Evolutionary conservation across 495 filamentous ascomycete genomes (phyloP).

Genomic region (Pyrenula aspistea): DNA sequence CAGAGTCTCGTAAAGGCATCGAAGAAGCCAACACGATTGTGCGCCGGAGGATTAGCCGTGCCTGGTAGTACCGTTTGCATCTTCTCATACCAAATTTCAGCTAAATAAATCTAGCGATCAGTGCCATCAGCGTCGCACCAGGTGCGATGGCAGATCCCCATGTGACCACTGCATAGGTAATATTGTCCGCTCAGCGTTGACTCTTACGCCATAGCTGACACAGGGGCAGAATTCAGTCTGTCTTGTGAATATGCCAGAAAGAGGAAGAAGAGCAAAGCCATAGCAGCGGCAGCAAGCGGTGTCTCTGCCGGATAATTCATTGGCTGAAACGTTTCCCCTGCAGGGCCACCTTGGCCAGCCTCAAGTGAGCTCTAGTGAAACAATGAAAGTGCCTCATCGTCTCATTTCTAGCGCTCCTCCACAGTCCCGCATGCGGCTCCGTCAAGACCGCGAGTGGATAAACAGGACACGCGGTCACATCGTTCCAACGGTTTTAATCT

Average conservation of each 20-base stretch:
- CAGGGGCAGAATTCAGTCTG: slow-evolving; percentile 63
- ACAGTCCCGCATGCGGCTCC: neutral
- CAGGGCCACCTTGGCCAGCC: slow-evolving; percentile 1
- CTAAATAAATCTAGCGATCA: slow-evolving; percentile 42
- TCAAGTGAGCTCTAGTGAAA: neutral
- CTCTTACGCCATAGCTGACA: slow-evolving; percentile 5
- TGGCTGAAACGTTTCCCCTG: slow-evolving; percentile 6
- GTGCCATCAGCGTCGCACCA: slow-evolving; percentile 90
- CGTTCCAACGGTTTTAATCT: slow-evolving; percentile 18
- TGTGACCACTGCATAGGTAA: slow-evolving; percentile 90
- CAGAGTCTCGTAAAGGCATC: slow-evolving; percentile 28
- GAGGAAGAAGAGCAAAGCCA: slow-evolving; percentile 67
- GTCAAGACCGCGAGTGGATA: slow-evolving; percentile 11
- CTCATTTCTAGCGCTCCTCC: slow-evolving; percentile 3
- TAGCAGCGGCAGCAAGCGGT: slow-evolving; percentile 38
- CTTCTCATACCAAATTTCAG: neutral
- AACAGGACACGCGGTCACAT: slow-evolving; percentile 18
- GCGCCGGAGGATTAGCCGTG: slow-evolving; percentile 77
- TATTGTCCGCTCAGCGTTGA: neutral
- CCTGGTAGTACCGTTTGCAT: slow-evolving; percentile 32
- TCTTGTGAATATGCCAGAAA: slow-evolving; percentile 87
- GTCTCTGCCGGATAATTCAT: slow-evolving; percentile 16
- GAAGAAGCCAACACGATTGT: slow-evolving; percentile 50
- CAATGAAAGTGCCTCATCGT: slow-evolving; percentile 9
- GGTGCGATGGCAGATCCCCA: slow-evolving; percentile 85